Percentiles rank a stretch among this genome's conserved stretches.
Conservation (phyloP, 2,329 filamentous ascomycete genomes). For the Ramularia collo-cygni region DNA sequence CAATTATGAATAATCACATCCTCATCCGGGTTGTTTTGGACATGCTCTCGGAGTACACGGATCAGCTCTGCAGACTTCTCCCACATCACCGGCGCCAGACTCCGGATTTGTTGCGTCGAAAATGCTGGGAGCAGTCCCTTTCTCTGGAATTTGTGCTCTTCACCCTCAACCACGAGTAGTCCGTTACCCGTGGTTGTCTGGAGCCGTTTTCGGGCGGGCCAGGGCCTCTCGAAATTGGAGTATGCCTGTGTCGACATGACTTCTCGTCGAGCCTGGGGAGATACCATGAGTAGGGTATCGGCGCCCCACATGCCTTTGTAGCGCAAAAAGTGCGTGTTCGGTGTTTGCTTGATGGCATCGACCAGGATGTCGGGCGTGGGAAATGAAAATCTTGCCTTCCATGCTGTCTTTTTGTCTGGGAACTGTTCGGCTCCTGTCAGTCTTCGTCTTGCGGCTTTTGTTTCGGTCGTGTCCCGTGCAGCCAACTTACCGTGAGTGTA, state of each 20-base stretch:
- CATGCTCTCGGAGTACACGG: too few species aligned
- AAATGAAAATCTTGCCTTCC: too few species aligned
- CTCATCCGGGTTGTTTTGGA: too few species aligned
- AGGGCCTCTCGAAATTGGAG: constrained; percentile 2
- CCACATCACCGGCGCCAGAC: neutral
- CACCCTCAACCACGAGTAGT: constrained; percentile 1
- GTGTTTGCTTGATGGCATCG: too few species aligned
- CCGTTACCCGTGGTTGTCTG: constrained; percentile 2
- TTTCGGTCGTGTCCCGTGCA: too few species aligned
- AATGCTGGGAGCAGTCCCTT: constrained; percentile 5
- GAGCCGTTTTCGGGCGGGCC: neutral
- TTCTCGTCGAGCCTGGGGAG: constrained; percentile 1
- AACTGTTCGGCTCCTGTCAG: too few species aligned
- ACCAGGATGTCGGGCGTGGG: too few species aligned
- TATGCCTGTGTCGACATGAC: constrained; percentile 2
- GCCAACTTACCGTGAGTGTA: too few species aligned
- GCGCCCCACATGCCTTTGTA: constrained; percentile 1
- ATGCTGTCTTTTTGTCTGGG: too few species aligned
- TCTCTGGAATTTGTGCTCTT: constrained; percentile 2
- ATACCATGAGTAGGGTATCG: constrained; percentile 1
- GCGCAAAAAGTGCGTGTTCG: neutral
- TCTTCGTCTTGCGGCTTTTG: too few species aligned
- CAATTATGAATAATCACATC: constrained; percentile 2
- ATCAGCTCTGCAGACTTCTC: too few species aligned
- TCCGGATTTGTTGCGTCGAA: neutral